These are phyloP conservation scores for Hemileccinum rubropunctum DNA, from an alignment of 768 basidiomycete species.

Conservation along the genomic window DNA sequence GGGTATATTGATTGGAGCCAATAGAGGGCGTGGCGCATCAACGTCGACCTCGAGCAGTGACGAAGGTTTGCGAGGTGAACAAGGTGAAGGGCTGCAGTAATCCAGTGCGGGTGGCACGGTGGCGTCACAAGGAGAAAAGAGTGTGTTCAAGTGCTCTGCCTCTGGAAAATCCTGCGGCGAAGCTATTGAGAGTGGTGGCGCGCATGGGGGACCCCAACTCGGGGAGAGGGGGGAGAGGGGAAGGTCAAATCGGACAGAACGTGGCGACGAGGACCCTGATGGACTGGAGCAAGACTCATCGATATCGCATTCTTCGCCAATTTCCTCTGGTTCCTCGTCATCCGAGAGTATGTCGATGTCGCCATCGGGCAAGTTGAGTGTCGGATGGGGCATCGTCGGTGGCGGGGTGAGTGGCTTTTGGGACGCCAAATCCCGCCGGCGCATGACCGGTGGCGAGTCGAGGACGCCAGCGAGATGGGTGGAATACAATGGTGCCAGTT, in stretches of 20 bases:
- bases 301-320: conserved; percentile 17
- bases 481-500: conserved; percentile 18
- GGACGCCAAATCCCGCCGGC: conserved; percentile 26
- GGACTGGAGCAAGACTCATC: conserved; percentile 19
- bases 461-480: conserved; percentile 32
- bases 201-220: conserved; percentile 24
- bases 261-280: conserved; percentile 16
- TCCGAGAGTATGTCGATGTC: conserved; percentile 24
- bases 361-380: conserved; percentile 35
- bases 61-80: conserved; percentile 12
- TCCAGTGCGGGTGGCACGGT: conserved; percentile 12
- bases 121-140: conserved; percentile 16
- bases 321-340: conserved; percentile 12
- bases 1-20: conserved; percentile 25
- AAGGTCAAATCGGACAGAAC: conserved; percentile 8
- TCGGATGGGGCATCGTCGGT: conserved; percentile 38
- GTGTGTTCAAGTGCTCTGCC: conserved; percentile 14
- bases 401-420: conserved; percentile 42
- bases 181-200: conserved; percentile 11
- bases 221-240: conserved; percentile 38
- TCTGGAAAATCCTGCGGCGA: conserved; percentile 17
- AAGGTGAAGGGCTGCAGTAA: conserved; percentile 12
- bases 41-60: conserved; percentile 29
- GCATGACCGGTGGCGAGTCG: conserved; percentile 35
- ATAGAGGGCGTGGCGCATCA: conserved; percentile 12